phyloP scores from a whole-genome alignment of 2,329 filamentous ascomycete species.

The Diaporthe sp. region DNA sequence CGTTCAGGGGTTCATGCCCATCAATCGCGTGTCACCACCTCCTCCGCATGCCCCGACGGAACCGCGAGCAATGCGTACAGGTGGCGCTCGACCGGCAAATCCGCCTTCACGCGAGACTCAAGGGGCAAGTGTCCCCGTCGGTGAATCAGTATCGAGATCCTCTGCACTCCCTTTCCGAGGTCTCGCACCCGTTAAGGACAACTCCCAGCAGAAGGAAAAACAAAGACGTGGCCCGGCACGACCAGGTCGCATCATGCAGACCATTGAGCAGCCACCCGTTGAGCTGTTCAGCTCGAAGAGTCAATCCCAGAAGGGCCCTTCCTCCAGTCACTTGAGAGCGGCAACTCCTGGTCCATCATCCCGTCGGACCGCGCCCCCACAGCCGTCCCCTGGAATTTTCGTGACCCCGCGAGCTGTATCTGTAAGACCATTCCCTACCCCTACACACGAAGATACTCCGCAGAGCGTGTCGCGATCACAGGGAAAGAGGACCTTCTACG shows the following conservation, averaged over 20 bases:
- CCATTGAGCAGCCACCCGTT: not conserved
- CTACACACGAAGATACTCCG: not conserved
- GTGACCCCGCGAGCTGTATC: not conserved
- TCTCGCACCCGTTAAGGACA: not conserved
- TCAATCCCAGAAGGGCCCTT: not conserved
- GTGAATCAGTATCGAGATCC: not conserved
- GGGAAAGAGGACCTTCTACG: not conserved
- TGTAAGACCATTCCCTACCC: not conserved
- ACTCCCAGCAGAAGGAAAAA: not conserved
- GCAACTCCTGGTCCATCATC: slow-evolving; percentile 20
- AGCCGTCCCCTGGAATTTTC: not conserved
- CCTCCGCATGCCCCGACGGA: slow-evolving; percentile 16
- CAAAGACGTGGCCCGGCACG: slow-evolving; percentile 23
- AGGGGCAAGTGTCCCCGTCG: too few species aligned
- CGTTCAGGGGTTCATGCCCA: slow-evolving; percentile 10
- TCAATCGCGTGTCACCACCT: slow-evolving; percentile 16
- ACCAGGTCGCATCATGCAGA: slow-evolving; percentile 27
- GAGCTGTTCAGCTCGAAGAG: not conserved
- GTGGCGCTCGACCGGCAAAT: not conserved
- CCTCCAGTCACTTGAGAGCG: not conserved
- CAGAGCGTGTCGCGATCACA: not conserved
- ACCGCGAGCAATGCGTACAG: slow-evolving; percentile 24
- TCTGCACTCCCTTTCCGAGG: not conserved
- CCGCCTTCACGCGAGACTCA: too few species aligned
- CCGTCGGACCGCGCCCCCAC: not conserved